Base-by-base conservation (phyloP, 495 filamentous ascomycete species). In the Cercophora scortea region DNA sequence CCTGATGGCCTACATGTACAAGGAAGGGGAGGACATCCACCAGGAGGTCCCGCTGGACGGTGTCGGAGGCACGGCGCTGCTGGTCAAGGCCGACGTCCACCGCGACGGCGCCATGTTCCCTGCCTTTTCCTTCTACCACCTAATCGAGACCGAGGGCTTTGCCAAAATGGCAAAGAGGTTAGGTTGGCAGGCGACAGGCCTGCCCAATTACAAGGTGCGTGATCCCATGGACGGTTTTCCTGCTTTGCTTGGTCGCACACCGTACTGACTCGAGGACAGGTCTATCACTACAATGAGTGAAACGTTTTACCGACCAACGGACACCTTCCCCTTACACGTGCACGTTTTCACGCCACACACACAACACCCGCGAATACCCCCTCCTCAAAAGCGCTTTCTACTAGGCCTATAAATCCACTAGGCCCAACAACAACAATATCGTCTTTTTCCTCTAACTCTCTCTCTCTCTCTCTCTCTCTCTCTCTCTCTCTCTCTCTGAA, bases 41-140 rank as follows among this genome's bases (percentile, higher is more conserved):
- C 68, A 74, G 32, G 83, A 87, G 58, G 74, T 95, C 6, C 73
- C 76, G 16, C 72, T 98, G 5, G 94, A 98, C 68, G 93, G 93
- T 16, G 94, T 98, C 11, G 93, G 93, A 44, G 93, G 93, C 6
- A 95, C 93, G 2, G 88, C 92, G 7, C 75, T 98, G 50, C 70
- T 98, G 69, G 93, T 98, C 13, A 96, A 96, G 73, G 93, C 94
- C 0, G 94, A 97, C 51, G 93, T 98, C 8, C 93, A 98, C 62
- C 81, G 93, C 12, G 94, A 98, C 65, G 93, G 93, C 4, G 93
- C 94, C 51, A 98, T 98, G 93, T 98, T 98, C 68, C 93, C 93
- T 15, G 80, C 93, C 0, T 98, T 98, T 66, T 70, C 92, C 4
- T 98, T 98, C 64, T 98, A 94, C 62, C 88, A 97, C 69, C 70